phyloP scores from a whole-genome alignment of 371 early-diverging fungal genomes.

The Rhizopus arrhizus region DNA sequence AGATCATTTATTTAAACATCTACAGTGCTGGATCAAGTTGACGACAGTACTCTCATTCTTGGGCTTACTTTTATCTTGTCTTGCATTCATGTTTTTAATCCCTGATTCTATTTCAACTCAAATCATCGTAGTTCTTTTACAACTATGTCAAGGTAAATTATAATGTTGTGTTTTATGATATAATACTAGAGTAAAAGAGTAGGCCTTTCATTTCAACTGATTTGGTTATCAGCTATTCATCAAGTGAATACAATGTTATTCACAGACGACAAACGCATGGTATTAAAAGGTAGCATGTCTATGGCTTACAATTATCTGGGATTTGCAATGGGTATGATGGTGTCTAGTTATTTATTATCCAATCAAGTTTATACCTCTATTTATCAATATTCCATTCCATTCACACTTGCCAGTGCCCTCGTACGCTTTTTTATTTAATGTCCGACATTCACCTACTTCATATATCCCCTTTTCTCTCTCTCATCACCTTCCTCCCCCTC shows the following conservation, averaged over 20 bases:
- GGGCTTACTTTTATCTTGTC: conserved; percentile 23
- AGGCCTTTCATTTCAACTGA: conserved; percentile 31
- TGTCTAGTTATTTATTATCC: conserved; percentile 26
- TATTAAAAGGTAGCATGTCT: conserved; percentile 33
- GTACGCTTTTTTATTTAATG: conserved; percentile 8
- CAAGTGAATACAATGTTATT: conserved; percentile 31
- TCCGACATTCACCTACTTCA: not conserved
- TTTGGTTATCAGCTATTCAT: conserved; percentile 36
- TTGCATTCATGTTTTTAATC: conserved; percentile 31
- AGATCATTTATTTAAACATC: conserved; percentile 2
- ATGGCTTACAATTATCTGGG: conserved; percentile 37
- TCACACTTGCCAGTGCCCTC: conserved; percentile 32
- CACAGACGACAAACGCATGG: conserved; percentile 32
- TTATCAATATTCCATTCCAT: conserved; percentile 29
- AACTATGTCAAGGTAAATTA: conserved; percentile 31
- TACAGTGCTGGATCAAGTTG: conserved; percentile 2
- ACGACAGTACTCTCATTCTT: conserved; percentile 8
- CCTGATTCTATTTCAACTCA: conserved; percentile 17
- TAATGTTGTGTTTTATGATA: too few species aligned
- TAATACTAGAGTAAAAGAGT: not conserved
- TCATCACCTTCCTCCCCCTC: not conserved
- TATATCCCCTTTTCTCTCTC: not conserved
- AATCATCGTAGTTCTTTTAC: conserved; percentile 24
- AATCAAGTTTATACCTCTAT: conserved; percentile 24
- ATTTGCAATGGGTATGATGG: conserved; percentile 33